Evolutionary conservation across 2,329 filamentous ascomycete species (phyloP), one percentile per base, ranked within the genome.

Genomic region (Grosmannia huntii): DNA sequence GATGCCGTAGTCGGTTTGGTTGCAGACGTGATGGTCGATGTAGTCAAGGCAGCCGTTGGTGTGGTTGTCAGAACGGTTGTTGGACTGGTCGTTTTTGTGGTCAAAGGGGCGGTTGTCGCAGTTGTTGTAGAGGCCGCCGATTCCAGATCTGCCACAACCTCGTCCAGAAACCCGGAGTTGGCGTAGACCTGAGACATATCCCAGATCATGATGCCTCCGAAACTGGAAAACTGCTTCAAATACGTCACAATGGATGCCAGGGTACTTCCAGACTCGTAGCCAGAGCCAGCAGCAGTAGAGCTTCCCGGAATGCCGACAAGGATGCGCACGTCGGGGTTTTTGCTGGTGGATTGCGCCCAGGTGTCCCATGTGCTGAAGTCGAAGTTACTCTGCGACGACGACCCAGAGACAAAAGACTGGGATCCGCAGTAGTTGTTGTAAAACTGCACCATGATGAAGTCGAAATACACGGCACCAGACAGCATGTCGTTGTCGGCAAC

Each of bases 121-220:
- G 60, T 25, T 27, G 56, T 46, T 16, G 53, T 41, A 21, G 53
- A 54, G 6, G 19, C n/a, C 1, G 10, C 33, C 38, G 62, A 57
- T 5, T 25, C 28, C 3, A 58, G 65, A 58, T 70, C 66, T 38
- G 65, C 59, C 63, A 69, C 67, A 4, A 83, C 69, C 44, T 71
- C 66, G 28, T 70, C 68, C 57, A 85, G 69, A 66, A 83, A 84
- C 1, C 80, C 82, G 2, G 63, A 38, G 68, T 86, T 85, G n/a
- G 70, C 69, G 62, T 77, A 83, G 2, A 79, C 74, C 71, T 85
- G 82, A 33, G 74, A 79, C 69, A 79, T 79, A 68, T 87, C 84
- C 84, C 83, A 87, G 71, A 86, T 75, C 84, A 87, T 86, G 31
- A 84, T 76, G 33, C 84, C 84, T 9, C 83, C 84, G 64, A 87